Percentiles rank a stretch among this genome's conserved stretches.
Evolutionary conservation across 2,329 filamentous ascomycete genomes (phyloP).

Genomic region (Sphaerulina musiva): DNA sequence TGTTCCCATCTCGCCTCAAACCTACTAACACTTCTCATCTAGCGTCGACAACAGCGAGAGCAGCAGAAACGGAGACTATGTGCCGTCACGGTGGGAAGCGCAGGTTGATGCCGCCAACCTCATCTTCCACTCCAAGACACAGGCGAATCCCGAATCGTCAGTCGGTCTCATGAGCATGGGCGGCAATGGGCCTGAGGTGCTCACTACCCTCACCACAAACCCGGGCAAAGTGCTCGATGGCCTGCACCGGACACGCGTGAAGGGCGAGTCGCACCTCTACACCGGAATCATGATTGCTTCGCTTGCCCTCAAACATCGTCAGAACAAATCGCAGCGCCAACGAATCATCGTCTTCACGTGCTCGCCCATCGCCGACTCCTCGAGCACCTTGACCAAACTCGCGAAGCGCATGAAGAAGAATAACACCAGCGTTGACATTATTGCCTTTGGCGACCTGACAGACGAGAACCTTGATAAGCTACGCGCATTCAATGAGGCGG

Average conservation of each 20-base stretch:
- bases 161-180: slow-evolving; percentile 99
- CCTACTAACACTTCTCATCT: background rate
- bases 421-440: slow-evolving; percentile 86
- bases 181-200: slow-evolving; percentile 82
- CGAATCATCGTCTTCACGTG: slow-evolving; percentile 96
- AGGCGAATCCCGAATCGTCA: slow-evolving; percentile 91
- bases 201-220: slow-evolving; percentile 93
- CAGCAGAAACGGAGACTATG: slow-evolving; percentile 90
- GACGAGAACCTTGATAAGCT: slow-evolving; percentile 86
- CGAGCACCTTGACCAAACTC: slow-evolving; percentile 80
- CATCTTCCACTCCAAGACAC: slow-evolving; percentile 91
- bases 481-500: slow-evolving; percentile 83
- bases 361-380: slow-evolving; percentile 81
- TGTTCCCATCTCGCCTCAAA: slow-evolving; percentile 15
- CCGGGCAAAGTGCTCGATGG: slow-evolving; percentile 92
- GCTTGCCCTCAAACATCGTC: slow-evolving; percentile 94
- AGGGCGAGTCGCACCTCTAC: slow-evolving; percentile 77
- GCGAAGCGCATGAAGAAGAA: slow-evolving; percentile 99
- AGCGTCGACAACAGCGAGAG: slow-evolving; percentile 94
- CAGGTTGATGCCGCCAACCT: slow-evolving; percentile 93
- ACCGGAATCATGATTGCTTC: slow-evolving; percentile 93
- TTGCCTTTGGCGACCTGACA: slow-evolving; percentile 89
- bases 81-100: slow-evolving; percentile 89
- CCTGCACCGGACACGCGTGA: slow-evolving; percentile 88
- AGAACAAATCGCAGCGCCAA: slow-evolving; percentile 95